Conservation (phyloP, 192 early-diverging fungal genomes). For the Ambispora gerdemannii region DNA sequence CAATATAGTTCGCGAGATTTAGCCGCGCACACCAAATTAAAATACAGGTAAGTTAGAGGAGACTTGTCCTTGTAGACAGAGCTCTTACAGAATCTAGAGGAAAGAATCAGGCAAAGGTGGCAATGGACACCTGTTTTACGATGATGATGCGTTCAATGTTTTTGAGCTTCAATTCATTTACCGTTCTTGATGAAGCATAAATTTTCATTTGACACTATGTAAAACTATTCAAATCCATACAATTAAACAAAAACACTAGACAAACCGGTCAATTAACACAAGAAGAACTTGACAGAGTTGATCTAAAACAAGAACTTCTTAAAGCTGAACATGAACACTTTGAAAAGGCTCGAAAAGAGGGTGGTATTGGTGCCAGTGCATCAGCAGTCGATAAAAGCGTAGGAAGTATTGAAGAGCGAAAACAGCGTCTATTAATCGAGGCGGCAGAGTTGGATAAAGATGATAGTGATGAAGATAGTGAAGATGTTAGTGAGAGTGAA, state of each 20-base stretch:
- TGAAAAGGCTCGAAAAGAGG: constrained; percentile 33
- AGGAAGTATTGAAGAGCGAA: constrained; percentile 32
- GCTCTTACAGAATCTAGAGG: neutral
- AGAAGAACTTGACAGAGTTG: constrained; percentile 55
- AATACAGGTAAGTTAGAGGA: constrained; percentile 68
- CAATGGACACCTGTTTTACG: neutral
- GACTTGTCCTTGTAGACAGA: neutral
- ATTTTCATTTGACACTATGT: neutral
- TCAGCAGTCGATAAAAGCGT: constrained; percentile 9
- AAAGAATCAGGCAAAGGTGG: neutral
- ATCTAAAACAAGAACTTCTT: constrained; percentile 63
- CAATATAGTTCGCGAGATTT: constrained; percentile 67
- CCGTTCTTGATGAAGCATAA: neutral
- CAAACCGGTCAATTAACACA: constrained; percentile 62
- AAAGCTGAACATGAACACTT: constrained; percentile 68
- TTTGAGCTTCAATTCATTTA: too few species aligned
- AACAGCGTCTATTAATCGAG: constrained; percentile 42
- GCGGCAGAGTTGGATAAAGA: constrained; percentile 54
- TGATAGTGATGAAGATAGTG: constrained; percentile 56
- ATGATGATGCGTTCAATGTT: too few species aligned
- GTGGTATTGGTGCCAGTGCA: neutral
- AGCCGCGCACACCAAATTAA: constrained; percentile 73
- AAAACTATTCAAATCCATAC: neutral
- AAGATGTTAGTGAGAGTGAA: constrained; percentile 41
- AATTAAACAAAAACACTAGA: too few species aligned